Evolutionary conservation across 768 basidiomycete species (phyloP).

Genomic region (Arthromyces matolae): DNA sequence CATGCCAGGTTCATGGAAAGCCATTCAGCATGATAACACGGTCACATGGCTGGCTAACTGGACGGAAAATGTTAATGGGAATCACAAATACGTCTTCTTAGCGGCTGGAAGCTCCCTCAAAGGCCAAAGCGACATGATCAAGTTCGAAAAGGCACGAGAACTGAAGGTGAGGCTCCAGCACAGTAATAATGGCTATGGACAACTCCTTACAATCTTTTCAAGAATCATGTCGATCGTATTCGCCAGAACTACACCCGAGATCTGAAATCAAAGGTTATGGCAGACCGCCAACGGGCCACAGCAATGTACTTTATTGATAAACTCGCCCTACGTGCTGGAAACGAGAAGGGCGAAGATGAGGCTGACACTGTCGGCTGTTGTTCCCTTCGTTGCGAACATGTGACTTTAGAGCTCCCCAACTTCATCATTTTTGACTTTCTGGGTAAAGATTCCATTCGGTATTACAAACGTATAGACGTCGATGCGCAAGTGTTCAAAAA

Average conservation of each 20-base stretch:
- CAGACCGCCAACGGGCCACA: conserved; percentile 94
- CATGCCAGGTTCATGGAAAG: conserved; percentile 89
- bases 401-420: conserved; percentile 86
- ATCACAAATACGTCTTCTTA: conserved; percentile 96
- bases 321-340: conserved; percentile 95
- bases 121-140: conserved; percentile 95
- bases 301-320: conserved; percentile 99
- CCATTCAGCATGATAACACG: conserved; percentile 85
- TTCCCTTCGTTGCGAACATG: conserved; percentile 94
- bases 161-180: conserved; percentile 63
- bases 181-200: background rate
- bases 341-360: conserved; percentile 99
- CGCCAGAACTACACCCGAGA: conserved; percentile 84
- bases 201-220: conserved; percentile 11
- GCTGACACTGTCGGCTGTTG: conserved; percentile 99
- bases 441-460: conserved; percentile 98
- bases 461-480: conserved; percentile 88
- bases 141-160: conserved; percentile 97
- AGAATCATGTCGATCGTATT: conserved; percentile 91
- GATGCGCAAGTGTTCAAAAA: conserved; percentile 97
- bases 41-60: conserved; percentile 99
- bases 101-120: conserved; percentile 97
- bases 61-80: conserved; percentile 97
- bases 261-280: conserved; percentile 88
- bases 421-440: conserved; percentile 94